phyloP scores from a whole-genome alignment of 2,329 filamentous ascomycete species.

The Parascedosporium putredinis region DNA sequence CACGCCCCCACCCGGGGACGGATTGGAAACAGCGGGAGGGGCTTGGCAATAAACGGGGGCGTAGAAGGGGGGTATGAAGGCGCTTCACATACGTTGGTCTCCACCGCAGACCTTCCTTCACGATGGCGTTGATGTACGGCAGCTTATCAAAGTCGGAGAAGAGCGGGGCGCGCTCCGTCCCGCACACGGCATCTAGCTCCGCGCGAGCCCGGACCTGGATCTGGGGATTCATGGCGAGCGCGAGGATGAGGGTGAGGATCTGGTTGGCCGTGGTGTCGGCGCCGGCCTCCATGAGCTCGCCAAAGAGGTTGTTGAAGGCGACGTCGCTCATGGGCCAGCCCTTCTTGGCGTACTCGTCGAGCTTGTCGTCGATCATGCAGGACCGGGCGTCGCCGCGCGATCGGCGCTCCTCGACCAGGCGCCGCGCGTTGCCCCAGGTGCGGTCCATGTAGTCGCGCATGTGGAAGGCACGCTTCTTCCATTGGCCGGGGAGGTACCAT shows the following conservation, averaged over 20 bases:
- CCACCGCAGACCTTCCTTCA: conserved; percentile 33
- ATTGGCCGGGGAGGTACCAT: not conserved
- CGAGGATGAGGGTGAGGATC: not conserved
- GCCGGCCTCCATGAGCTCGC: not conserved
- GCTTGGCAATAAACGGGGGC: too few relatives aligned
- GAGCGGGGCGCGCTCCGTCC: not conserved
- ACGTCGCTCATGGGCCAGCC: not conserved
- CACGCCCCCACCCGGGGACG: too few relatives aligned
- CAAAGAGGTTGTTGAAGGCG: not conserved
- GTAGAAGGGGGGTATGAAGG: too few relatives aligned
- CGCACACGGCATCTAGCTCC: not conserved
- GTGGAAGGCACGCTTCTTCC: not conserved
- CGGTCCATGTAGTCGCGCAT: conserved; percentile 3
- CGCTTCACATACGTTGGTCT: conserved; percentile 23
- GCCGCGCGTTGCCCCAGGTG: not conserved
- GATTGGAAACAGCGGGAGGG: too few relatives aligned
- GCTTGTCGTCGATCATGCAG: not conserved
- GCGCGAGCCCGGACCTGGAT: not conserved
- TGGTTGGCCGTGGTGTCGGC: conserved; percentile 1
- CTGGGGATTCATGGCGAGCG: not conserved
- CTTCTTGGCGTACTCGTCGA: not conserved
- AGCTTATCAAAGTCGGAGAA: conserved; percentile 17
- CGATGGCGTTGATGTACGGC: conserved; percentile 28
- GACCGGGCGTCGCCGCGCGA: not conserved
- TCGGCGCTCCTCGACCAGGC: not conserved